These are phyloP conservation scores for Pneumocystis canis DNA, from an alignment of 1,139 yeast species.

Conservation along the genomic window DNA sequence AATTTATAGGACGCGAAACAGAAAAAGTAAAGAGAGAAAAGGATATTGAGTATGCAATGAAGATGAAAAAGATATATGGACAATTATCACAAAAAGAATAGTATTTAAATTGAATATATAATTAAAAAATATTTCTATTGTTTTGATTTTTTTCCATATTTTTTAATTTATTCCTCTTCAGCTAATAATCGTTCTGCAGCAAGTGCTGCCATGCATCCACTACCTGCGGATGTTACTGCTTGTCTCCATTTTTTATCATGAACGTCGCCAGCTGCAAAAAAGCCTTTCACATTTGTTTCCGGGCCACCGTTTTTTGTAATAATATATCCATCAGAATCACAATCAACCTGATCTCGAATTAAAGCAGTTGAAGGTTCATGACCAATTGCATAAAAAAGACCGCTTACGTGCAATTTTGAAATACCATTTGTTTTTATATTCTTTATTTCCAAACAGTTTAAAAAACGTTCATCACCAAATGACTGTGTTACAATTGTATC, in stretches of 20 bases:
- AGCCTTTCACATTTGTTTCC: constrained; percentile 74
- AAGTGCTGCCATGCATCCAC: constrained; percentile 98
- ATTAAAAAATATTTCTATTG: background rate
- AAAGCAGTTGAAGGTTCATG: constrained; percentile 88
- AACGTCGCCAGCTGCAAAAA: constrained; percentile 98
- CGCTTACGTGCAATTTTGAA: constrained; percentile 62
- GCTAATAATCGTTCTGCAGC: constrained; percentile 79
- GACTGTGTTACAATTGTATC: constrained; percentile 77
- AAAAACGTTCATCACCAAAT: constrained; percentile 49
- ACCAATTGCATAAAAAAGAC: constrained; percentile 95
- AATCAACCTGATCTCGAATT: constrained; percentile 60
- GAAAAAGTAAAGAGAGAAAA: constrained; percentile 61
- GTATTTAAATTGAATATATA: background rate
- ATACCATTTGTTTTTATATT: constrained; percentile 60
- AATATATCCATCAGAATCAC: constrained; percentile 80
- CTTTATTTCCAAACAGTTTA: constrained; percentile 44
- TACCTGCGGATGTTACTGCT: constrained; percentile 97
- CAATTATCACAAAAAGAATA: constrained; percentile 17
- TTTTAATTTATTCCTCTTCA: constrained; percentile 38
- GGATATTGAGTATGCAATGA: constrained; percentile 69
- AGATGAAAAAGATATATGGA: constrained; percentile 75
- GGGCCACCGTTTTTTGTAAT: constrained; percentile 81
- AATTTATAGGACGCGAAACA: constrained; percentile 74
- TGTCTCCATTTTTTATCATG: constrained; percentile 95
- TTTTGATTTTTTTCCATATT: background rate